Evolutionary conservation across 2,329 filamentous ascomycete species (phyloP).

Genomic region (Pseudocercospora fijiensis): DNA sequence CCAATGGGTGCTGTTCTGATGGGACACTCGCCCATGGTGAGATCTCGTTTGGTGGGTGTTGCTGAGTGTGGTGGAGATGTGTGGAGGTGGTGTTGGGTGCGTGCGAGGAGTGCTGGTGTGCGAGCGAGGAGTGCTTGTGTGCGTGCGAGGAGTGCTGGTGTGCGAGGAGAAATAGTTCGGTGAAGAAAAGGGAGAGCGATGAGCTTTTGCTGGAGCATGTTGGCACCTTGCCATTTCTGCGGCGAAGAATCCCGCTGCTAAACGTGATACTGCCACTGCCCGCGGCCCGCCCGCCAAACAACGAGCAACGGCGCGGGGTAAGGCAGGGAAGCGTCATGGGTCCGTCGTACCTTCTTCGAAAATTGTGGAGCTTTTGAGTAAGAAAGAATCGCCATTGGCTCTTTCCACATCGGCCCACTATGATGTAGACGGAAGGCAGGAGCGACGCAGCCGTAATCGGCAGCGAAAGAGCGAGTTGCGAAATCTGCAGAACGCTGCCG

Average conservation of each 20-base stretch:
- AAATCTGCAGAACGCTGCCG: too few relatives aligned
- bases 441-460: background rate
- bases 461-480: background rate
- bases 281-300: background rate
- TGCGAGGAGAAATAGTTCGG: background rate
- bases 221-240: background rate
- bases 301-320: background rate
- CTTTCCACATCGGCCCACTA: too few relatives aligned
- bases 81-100: background rate
- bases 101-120: background rate
- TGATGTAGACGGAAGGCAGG: background rate
- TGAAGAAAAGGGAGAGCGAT: background rate
- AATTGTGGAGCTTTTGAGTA: background rate
- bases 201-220: background rate
- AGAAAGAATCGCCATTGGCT: background rate
- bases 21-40: conserved; percentile 36
- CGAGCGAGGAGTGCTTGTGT: too few relatives aligned
- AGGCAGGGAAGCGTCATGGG: conserved; percentile 2
- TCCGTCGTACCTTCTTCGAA: background rate
- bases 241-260: background rate
- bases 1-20: conserved; percentile 34
- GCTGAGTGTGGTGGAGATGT: background rate
- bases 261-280: too few relatives aligned
- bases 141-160: background rate
- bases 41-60: background rate